Percentiles rank a stretch among this genome's conserved stretches.
Conservation (phyloP, 495 filamentous ascomycete species). For the Pyronema domesticum region DNA sequence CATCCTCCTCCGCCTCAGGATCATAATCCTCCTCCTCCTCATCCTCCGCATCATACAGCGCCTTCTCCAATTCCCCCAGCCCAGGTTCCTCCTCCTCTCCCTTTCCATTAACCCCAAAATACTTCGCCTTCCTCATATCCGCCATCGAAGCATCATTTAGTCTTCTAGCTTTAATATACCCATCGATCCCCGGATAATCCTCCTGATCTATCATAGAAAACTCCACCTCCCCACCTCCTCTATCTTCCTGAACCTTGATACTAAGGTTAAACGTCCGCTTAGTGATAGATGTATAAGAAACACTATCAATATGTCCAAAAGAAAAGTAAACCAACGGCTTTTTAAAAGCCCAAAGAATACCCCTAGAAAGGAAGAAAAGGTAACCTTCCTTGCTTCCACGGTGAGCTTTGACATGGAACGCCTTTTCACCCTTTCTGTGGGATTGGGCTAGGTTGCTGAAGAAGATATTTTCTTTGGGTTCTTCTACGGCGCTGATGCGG, state of each 20-base stretch:
- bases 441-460: conserved; percentile 56
- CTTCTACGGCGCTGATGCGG: conserved; percentile 36
- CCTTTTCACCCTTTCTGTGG: conserved; percentile 77
- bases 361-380: conserved; percentile 69
- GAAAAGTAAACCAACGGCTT: conserved; percentile 81
- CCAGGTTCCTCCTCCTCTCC: conserved; percentile 30
- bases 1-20: conserved; percentile 58
- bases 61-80: conserved; percentile 46
- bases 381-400: conserved; percentile 90
- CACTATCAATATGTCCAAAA: conserved; percentile 55
- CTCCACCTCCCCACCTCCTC: conserved; percentile 45
- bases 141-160: conserved; percentile 88
- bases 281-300: conserved; percentile 78
- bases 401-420: conserved; percentile 82
- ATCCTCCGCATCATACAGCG: conserved; percentile 56
- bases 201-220: conserved; percentile 79
- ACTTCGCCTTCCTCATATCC: conserved; percentile 66
- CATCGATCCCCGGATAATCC: conserved; percentile 66
- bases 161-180: conserved; percentile 60
- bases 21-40: conserved; percentile 85
- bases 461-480: conserved; percentile 58
- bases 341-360: conserved; percentile 88
- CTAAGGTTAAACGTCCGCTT: conserved; percentile 89
- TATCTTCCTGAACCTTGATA: conserved; percentile 36
- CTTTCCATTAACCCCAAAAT: conserved; percentile 45